phyloP scores from a whole-genome alignment of 1,284 basidiomycete genomes.

The Porodaedalea pini region DNA sequence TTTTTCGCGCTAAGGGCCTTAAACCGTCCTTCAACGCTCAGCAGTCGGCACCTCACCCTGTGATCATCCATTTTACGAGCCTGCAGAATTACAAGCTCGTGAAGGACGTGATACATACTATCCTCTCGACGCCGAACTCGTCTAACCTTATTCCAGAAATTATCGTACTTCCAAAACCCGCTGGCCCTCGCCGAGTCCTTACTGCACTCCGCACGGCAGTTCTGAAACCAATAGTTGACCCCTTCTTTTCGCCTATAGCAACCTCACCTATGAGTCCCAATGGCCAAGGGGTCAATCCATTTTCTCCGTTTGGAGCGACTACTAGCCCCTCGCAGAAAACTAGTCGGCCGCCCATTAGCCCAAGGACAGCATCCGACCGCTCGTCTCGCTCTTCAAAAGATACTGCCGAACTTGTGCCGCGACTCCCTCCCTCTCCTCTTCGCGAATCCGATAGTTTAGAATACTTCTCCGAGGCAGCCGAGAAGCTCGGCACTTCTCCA shows the following conservation, averaged over 20 bases:
- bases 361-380: conserved; percentile 57
- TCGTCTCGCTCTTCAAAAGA: conserved; percentile 54
- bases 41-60: conserved; percentile 37
- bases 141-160: conserved; percentile 64
- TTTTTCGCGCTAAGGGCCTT: conserved; percentile 54
- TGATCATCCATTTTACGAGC: conserved; percentile 88
- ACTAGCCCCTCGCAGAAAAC: conserved; percentile 40
- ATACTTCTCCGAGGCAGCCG: conserved; percentile 80
- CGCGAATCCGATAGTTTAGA: conserved; percentile 74
- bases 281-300: conserved; percentile 35
- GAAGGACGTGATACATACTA: conserved; percentile 78
- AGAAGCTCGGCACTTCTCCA: conserved; percentile 71
- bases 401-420: conserved; percentile 31
- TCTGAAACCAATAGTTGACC: conserved; percentile 80
- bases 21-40: conserved; percentile 27
- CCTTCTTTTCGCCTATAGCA: conserved; percentile 88
- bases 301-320: conserved; percentile 39
- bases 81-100: conserved; percentile 84
- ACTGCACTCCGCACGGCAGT: conserved; percentile 87
- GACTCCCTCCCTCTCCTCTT: conserved; percentile 69
- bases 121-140: conserved; percentile 44
- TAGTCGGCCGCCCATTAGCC: conserved; percentile 41
- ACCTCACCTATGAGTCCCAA: conserved; percentile 79
- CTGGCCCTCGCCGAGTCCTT: conserved; percentile 85
- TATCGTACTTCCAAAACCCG: conserved; percentile 93